A percentile compares a stretch with the other conserved stretches of the same genome.
phyloP scores from a whole-genome alignment of 305 asterid genomes.

The Ajuga reptans region DNA sequence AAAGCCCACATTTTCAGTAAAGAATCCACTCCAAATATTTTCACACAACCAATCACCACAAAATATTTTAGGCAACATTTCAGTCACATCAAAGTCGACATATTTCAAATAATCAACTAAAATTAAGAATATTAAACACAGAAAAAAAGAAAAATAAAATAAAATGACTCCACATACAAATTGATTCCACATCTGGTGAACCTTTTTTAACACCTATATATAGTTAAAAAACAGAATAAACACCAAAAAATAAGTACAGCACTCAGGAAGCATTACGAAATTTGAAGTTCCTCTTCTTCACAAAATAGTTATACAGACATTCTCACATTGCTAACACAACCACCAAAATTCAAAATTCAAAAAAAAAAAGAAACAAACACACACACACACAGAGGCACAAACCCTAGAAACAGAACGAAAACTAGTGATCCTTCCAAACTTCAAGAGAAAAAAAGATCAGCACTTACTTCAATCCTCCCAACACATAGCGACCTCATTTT shows the following conservation, averaged over 20 bases:
- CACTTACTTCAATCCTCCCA: constrained; percentile 11
- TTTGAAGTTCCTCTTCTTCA: not conserved
- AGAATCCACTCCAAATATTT: not conserved
- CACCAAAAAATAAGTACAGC: not conserved
- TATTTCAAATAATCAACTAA: constrained; percentile 20
- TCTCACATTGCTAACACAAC: constrained; percentile 17
- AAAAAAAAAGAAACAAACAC: no score
- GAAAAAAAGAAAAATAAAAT: not conserved
- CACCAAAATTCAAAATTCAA: not conserved
- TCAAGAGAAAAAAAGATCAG: not conserved
- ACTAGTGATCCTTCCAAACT: constrained; percentile 18
- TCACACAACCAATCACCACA: not conserved
- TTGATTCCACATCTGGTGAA: not conserved
- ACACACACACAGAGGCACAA: not conserved
- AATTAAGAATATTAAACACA: constrained; percentile 3
- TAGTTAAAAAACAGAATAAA: not conserved
- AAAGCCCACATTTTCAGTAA: constrained; percentile 7
- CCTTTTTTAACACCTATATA: not conserved
- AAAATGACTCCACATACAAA: not conserved
- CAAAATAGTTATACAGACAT: not conserved
- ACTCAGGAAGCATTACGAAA: not conserved
- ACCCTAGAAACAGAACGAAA: constrained; percentile 1
- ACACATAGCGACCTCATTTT: constrained; percentile 7
- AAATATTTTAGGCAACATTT: constrained; percentile 13
- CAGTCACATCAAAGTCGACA: constrained; percentile 24